Evolutionary conservation across 768 basidiomycete genomes (phyloP).

Genomic region (Amanita inopinata): DNA sequence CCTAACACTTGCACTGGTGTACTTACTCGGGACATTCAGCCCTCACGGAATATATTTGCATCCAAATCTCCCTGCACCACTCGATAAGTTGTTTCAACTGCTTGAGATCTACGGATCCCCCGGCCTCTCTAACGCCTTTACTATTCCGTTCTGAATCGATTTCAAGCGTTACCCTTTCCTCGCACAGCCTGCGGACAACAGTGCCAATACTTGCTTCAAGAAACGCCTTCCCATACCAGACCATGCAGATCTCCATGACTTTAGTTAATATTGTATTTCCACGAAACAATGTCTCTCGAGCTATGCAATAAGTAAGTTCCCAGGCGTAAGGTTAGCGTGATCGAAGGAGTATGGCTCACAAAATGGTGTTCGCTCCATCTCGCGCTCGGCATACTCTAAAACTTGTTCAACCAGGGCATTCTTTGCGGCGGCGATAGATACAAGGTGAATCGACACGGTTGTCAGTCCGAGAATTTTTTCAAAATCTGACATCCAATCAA

Average conservation of each 20-base stretch:
- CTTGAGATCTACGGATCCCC: conserved; percentile 45
- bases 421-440: conserved; percentile 62
- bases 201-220: conserved; percentile 72
- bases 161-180: conserved; percentile 71
- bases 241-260: conserved; percentile 73
- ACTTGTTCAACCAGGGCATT: conserved; percentile 59
- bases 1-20: not conserved
- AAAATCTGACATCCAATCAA: conserved; percentile 70
- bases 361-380: conserved; percentile 58
- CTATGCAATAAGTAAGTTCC: conserved; percentile 24
- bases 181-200: conserved; percentile 58
- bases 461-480: conserved; percentile 60
- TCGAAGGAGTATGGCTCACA: conserved; percentile 33
- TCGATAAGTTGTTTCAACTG: conserved; percentile 37
- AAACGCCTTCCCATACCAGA: conserved; percentile 72
- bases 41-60: conserved; percentile 65
- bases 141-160: conserved; percentile 67
- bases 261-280: conserved; percentile 63
- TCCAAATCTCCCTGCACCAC: conserved; percentile 80
- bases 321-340: not conserved
- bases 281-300: conserved; percentile 66
- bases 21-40: conserved; percentile 68
- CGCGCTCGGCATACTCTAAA: conserved; percentile 55
- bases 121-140: conserved; percentile 51
- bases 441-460: conserved; percentile 47